phyloP scores from a whole-genome alignment of 1,139 yeast species.

The Geotrichum histeridarum region DNA sequence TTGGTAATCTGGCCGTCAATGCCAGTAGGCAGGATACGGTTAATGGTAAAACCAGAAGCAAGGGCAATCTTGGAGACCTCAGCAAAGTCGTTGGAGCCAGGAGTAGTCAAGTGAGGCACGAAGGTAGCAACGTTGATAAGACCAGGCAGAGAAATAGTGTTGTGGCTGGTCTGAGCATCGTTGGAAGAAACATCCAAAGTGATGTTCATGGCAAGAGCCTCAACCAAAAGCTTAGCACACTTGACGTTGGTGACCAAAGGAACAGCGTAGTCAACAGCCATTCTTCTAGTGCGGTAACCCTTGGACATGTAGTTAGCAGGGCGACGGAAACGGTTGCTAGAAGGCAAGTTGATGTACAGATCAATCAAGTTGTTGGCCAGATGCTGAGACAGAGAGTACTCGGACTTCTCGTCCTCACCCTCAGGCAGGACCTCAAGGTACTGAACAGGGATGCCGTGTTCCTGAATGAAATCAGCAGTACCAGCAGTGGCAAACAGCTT shows the following conservation, averaged over 20 bases:
- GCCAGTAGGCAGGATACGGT: slow-evolving; percentile 72
- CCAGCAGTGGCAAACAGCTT: slow-evolving; percentile 96
- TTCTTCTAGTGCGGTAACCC: slow-evolving; percentile 97
- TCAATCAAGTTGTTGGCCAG: slow-evolving; percentile 95
- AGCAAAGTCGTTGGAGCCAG: slow-evolving; percentile 52
- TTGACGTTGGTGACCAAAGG: slow-evolving; percentile 97
- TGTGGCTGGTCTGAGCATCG: slow-evolving; percentile 90
- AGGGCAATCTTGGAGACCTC: slow-evolving; percentile 65
- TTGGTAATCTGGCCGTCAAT: slow-evolving; percentile 61
- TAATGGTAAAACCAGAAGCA: slow-evolving; percentile 85
- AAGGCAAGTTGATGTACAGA: slow-evolving; percentile 92
- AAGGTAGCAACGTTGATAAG: slow-evolving; percentile 76
- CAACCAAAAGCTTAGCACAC: slow-evolving; percentile 91
- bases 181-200: slow-evolving; percentile 63
- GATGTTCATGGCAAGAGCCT: slow-evolving; percentile 74
- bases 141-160: slow-evolving; percentile 79
- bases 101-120: slow-evolving; percentile 58
- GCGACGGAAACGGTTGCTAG: slow-evolving; percentile 95
- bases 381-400: slow-evolving; percentile 93
- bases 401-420: slow-evolving; percentile 63
- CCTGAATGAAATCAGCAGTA: slow-evolving; percentile 96
- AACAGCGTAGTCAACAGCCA: slow-evolving; percentile 98
- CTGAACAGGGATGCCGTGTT: slow-evolving; percentile 89
- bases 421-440: slow-evolving; percentile 78
- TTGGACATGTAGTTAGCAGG: slow-evolving; percentile 97